Percentiles rank a stretch among this genome's conserved stretches.
Evolutionary conservation across 495 filamentous ascomycete genomes (phyloP).

Genomic region (Lasiosphaeriaceae sp.): DNA sequence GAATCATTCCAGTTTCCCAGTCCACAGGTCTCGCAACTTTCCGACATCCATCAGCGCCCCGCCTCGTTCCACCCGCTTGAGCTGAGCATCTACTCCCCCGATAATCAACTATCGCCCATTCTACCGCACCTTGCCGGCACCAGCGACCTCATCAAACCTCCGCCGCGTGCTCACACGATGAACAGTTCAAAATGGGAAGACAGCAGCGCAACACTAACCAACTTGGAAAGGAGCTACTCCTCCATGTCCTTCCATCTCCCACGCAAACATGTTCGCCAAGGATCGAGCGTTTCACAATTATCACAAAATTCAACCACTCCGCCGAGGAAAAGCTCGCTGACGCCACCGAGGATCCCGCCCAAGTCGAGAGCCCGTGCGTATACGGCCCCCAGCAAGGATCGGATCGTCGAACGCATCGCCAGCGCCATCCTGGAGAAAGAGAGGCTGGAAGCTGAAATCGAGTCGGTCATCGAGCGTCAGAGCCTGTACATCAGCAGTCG

Average conservation of each 20-base stretch:
- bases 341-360: constrained; percentile 24
- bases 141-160: constrained; percentile 36
- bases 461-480: constrained; percentile 49
- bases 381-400: constrained; percentile 34
- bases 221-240: constrained; percentile 41
- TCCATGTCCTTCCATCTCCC: constrained; percentile 50
- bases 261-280: constrained; percentile 36
- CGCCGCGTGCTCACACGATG: constrained; percentile 35
- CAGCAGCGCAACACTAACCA: constrained; percentile 30
- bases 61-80: constrained; percentile 64
- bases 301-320: constrained; percentile 1
- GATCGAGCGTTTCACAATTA: constrained; percentile 22
- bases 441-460: constrained; percentile 48
- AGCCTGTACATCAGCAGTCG: constrained; percentile 48
- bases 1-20: constrained; percentile 43
- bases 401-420: constrained; percentile 48
- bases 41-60: constrained; percentile 11
- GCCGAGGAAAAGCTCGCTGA: background rate
- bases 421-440: constrained; percentile 50
- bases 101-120: constrained; percentile 62
- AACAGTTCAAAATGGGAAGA: constrained; percentile 30
- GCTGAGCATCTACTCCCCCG: constrained; percentile 66
- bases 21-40: constrained; percentile 13
- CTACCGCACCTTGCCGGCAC: constrained; percentile 47
- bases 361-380: constrained; percentile 30